Base-by-base conservation (phyloP, 495 filamentous ascomycete species). In the Aspergillus olivimuriae region DNA sequence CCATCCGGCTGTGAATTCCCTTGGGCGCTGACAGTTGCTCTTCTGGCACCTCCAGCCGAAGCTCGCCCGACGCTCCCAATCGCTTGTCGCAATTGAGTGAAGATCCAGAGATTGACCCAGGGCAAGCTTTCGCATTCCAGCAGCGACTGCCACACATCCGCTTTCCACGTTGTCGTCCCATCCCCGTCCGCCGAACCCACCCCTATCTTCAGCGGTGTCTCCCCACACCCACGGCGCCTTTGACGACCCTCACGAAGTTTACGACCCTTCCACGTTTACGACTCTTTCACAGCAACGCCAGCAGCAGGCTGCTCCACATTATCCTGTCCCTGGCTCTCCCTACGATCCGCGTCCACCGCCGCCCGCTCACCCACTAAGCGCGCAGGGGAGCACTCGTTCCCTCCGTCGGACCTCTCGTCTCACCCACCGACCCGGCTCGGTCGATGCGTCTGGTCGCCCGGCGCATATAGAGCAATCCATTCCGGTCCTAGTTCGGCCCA, bases 171-270 rank as follows among this genome's bases (percentile, higher is more conserved):
- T 72, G 65, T 63, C 58, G 31, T 55, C 52, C 38, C 43, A 52
- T 52, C 38, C 34, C 31, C 41, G 55, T 35, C 40, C 53, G 21
- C 41, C 43, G n/a, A 52, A 43, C 22, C 15, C 48, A 54, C 45
- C 23, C 32, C 48, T 47, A 43, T 48, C 55, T 32, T 51, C 61
- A 64, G 66, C 61, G 42, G 69, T 73, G 69, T 62, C 65, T 73
- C 60, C 53, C 55, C 54, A 58, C 53, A 52, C 46, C 51, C 50
- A 39, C 46, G 51, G 53, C 57, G 52, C 61, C 31, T 60, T 62
- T 77, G 53, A 82, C 78, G 79, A 82, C 65, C 62, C 66, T 63
- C 63, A 82, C 80, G 78, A 81, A 57, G 44, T 62, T 68, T 42
- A 79, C 77, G 74, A 78, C 66, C 66, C 57, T 39, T 42, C 59